Conservation (phyloP, 306 rosid genomes). For the Prunus mume region DNA sequence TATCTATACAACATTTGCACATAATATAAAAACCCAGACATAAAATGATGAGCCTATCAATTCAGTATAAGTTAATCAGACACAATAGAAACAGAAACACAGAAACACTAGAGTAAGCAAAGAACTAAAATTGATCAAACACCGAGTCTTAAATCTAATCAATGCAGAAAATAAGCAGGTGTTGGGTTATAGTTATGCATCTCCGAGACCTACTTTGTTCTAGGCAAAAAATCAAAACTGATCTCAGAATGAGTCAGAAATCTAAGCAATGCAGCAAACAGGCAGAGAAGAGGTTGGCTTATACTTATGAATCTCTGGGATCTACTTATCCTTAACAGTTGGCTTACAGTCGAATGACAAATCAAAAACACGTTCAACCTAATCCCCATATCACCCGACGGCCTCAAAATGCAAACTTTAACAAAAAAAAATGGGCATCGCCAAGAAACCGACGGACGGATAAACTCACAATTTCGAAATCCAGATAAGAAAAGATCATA, state of each 20-base stretch:
- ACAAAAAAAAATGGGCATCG: not conserved
- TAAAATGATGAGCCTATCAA: not conserved
- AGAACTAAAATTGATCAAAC: not conserved
- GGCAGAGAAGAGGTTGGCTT: not conserved
- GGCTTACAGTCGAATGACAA: not conserved
- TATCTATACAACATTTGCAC: not conserved
- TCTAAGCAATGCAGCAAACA: not conserved
- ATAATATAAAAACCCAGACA: not conserved
- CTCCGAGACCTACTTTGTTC: not conserved
- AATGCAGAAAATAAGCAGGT: constrained; percentile 11
- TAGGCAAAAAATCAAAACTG: not conserved
- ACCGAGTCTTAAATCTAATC: constrained; percentile 9
- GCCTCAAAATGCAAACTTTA: constrained; percentile 4
- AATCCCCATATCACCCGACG: not conserved
- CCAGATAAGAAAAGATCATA: not conserved
- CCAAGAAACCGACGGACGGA: not conserved
- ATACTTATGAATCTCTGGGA: not conserved
- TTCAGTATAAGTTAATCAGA: not conserved
- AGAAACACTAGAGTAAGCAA: not conserved
- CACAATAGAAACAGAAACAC: not conserved
- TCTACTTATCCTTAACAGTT: not conserved
- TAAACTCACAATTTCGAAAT: constrained; percentile 8
- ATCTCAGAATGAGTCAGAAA: not conserved
- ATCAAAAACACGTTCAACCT: not conserved
- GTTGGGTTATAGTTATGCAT: constrained; percentile 4